Evolutionary conservation across 140 eudicot species (phyloP).

Genomic region (Anethum foeniculum): DNA sequence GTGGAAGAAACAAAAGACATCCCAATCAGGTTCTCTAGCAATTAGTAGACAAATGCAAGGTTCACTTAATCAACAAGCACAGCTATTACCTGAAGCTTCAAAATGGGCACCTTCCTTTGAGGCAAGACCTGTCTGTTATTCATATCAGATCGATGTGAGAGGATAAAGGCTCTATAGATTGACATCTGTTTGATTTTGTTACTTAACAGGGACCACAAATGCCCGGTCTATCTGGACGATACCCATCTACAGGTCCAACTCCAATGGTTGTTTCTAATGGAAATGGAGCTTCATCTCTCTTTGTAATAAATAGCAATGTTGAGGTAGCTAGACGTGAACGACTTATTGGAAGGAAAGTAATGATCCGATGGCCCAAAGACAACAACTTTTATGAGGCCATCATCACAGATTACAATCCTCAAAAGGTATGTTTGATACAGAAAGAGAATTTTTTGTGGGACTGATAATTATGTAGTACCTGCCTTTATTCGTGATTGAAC

Average conservation of each 20-base stretch:
- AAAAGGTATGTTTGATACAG: slow-evolving; percentile 42
- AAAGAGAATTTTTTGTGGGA: background rate
- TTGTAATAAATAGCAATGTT: slow-evolving; percentile 31
- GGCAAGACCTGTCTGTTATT: slow-evolving; percentile 46
- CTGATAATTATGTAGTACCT: background rate
- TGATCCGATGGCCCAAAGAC: slow-evolving; percentile 94
- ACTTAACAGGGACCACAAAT: slow-evolving; percentile 10
- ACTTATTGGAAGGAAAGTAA: slow-evolving; percentile 70
- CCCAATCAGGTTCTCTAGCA: slow-evolving; percentile 35
- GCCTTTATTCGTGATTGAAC: background rate
- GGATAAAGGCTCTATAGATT: background rate
- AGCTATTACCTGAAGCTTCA: slow-evolving; percentile 24
- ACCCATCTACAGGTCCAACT: slow-evolving; percentile 37
- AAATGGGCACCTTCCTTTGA: slow-evolving; percentile 44
- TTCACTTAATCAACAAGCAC: slow-evolving; percentile 43
- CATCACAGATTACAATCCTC: slow-evolving; percentile 61
- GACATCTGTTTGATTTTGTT: background rate
- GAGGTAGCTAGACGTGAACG: slow-evolving; percentile 48
- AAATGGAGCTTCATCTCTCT: slow-evolving; percentile 40
- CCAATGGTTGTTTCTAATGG: slow-evolving; percentile 36
- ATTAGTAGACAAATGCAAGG: slow-evolving; percentile 23
- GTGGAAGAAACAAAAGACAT: slow-evolving; percentile 74
- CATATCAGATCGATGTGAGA: background rate
- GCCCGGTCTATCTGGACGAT: slow-evolving; percentile 30
- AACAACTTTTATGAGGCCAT: slow-evolving; percentile 82